Evolutionary conservation across 1,139 yeast species (phyloP), one percentile per base, ranked within the genome.

Genomic region (Candida glucosophila): DNA sequence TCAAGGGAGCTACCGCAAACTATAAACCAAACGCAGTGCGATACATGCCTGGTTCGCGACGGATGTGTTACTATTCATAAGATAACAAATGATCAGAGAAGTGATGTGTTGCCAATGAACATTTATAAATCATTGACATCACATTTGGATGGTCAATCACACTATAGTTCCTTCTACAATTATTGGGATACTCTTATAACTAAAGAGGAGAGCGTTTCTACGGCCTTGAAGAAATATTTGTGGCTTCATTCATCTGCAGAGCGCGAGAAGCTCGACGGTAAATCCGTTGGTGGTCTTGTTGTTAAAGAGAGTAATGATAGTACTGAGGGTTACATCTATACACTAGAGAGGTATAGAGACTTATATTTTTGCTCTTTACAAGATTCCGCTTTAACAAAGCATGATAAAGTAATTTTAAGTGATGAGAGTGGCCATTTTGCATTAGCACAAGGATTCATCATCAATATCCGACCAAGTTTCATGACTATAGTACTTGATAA

Each of bases 381-480:
- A 33, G 39, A 44, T 2, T 52, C 73, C 0, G 80, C 74, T 33
- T 41, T 79, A 2, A 27, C 57, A 0, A 59, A 57, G 22, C 55
- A 59, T 36, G 90, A 79, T 43, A 51, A 71, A 20, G 68, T 88
- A 2, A 63, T 80, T 13, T 58, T 86, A 1, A 83, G 95, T 41
- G 95, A 83, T 46, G 93, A 82, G 40, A 39, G 51, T 1, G 95
- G 95, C 1, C 86, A 79, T 47, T 77, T 77, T 48, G 81, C 85
- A 0, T 44, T 86, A 15, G 73, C 86, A 2, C 63, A 63, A 30
- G 95, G 94, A 0, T 52, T 49, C 25, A 60, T 86, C 4, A 49
- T 58, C 7, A 42, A 51, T 3, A 53, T 82, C 0, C 48, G 61
- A 15, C 48, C 59, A 0, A 51, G 51, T 12, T 34, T 39, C 6